phyloP scores from a whole-genome alignment of 495 filamentous ascomycete genomes.

The Rhizodiscina lignyota region DNA sequence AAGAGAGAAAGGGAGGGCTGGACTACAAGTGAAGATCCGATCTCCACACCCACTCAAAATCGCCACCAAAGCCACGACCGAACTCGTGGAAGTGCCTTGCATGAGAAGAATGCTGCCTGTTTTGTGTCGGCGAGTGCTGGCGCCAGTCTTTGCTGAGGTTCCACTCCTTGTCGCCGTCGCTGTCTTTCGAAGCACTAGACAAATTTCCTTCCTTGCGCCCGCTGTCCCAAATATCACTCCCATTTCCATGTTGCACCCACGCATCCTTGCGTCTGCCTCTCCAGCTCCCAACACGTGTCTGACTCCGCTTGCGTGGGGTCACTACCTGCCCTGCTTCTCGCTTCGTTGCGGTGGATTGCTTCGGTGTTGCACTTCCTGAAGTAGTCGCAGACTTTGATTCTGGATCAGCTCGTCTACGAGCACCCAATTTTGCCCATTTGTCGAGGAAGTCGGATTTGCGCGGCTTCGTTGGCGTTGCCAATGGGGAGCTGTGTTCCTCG shows the following conservation, averaged over 20 bases:
- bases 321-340: too few species aligned
- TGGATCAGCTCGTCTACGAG: slow-evolving; percentile 49
- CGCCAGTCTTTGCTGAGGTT: slow-evolving; percentile 49
- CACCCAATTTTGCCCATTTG: slow-evolving; percentile 77
- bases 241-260: too few species aligned
- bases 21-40: slow-evolving; percentile 39
- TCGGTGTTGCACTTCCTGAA: too few species aligned
- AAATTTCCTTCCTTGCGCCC: too few species aligned
- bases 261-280: too few species aligned
- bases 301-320: slow-evolving; percentile 12
- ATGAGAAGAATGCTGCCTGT: slow-evolving; percentile 9
- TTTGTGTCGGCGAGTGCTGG: slow-evolving; percentile 14
- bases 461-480: slow-evolving; percentile 24
- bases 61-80: slow-evolving; percentile 30
- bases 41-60: slow-evolving; percentile 79
- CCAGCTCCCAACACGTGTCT: slow-evolving; percentile 15
- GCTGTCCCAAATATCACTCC: too few species aligned
- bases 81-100: slow-evolving; percentile 30
- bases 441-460: slow-evolving; percentile 34
- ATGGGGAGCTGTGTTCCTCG: slow-evolving; percentile 31
- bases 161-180: slow-evolving; percentile 11
- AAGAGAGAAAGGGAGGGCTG: too few species aligned
- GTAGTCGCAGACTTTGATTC: too few species aligned
- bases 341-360: too few species aligned
- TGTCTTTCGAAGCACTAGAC: background rate